These are phyloP conservation scores for Backusella tuberculispora DNA, from an alignment of 192 early-diverging fungal genomes.

Conservation along the genomic window DNA sequence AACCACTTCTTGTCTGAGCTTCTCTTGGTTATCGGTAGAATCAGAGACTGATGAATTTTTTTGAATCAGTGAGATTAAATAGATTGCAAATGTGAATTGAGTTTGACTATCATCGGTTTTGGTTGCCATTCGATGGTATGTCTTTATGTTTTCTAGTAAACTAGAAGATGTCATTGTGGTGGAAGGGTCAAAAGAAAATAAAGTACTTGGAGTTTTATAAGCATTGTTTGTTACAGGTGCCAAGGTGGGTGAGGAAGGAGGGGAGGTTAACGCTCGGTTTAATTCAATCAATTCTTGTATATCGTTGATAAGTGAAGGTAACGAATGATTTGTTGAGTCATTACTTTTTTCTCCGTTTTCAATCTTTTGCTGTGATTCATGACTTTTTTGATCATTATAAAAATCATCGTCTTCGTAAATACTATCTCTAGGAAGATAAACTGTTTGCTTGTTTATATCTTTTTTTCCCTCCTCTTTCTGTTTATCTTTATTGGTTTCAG, in stretches of 20 bases:
- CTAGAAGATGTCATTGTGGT: background rate
- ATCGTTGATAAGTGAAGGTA: background rate
- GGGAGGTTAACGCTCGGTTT: background rate
- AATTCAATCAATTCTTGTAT: background rate
- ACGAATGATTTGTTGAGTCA: too few species aligned
- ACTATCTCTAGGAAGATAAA: background rate
- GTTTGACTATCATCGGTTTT: slow-evolving; percentile 74
- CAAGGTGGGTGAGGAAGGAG: background rate
- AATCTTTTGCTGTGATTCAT: too few species aligned
- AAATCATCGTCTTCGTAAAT: background rate
- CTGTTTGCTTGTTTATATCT: too few species aligned
- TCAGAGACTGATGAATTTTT: slow-evolving; percentile 20
- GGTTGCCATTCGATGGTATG: slow-evolving; percentile 77
- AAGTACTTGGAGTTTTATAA: background rate
- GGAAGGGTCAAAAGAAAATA: background rate
- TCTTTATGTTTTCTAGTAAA: slow-evolving; percentile 47
- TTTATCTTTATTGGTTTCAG: too few species aligned
- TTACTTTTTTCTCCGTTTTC: too few species aligned
- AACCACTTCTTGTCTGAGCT: slow-evolving; percentile 59
- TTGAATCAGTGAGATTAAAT: slow-evolving; percentile 68
- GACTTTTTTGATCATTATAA: background rate
- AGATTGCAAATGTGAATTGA: slow-evolving; percentile 78
- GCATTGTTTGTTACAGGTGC: background rate
- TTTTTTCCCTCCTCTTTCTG: too few species aligned
- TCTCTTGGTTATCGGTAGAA: slow-evolving; percentile 30